Evolutionary conservation across 1,284 basidiomycete species (phyloP).

Genomic region (Sporisorium scitamineum): DNA sequence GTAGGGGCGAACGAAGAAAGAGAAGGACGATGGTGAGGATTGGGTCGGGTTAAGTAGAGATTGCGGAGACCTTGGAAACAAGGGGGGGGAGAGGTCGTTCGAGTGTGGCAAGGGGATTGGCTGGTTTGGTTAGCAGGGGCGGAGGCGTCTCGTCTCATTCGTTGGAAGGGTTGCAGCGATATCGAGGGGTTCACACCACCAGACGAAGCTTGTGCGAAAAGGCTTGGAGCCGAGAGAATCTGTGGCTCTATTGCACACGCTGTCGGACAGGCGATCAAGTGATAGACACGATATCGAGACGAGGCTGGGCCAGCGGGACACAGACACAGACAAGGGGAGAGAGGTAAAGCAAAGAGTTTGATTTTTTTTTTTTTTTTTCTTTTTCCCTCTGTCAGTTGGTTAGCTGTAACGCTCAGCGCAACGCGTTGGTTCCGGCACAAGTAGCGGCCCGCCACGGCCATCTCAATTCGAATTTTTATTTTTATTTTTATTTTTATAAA

Average conservation of each 20-base stretch:
- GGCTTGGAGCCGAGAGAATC: too few relatives aligned
- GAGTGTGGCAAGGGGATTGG: conserved; percentile 9
- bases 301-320: too few relatives aligned
- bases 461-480: neutral
- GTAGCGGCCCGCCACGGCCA: neutral
- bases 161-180: neutral
- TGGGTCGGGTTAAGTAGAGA: conserved; percentile 2
- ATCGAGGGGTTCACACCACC: neutral
- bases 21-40: neutral
- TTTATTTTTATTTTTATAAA: neutral
- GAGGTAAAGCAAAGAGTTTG: too few relatives aligned
- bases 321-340: too few relatives aligned
- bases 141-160: neutral
- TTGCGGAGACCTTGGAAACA: neutral
- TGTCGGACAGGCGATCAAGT: too few relatives aligned
- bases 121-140: neutral
- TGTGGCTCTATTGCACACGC: too few relatives aligned
- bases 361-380: too few relatives aligned
- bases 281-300: too few relatives aligned
- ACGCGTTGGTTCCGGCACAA: neutral
- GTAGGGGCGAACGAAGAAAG: neutral
- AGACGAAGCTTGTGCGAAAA: neutral
- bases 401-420: neutral
- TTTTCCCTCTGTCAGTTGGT: neutral
- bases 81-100: neutral